Base-by-base conservation (phyloP, 108 stramenopile species). In the Thalassiosira profunda region DNA sequence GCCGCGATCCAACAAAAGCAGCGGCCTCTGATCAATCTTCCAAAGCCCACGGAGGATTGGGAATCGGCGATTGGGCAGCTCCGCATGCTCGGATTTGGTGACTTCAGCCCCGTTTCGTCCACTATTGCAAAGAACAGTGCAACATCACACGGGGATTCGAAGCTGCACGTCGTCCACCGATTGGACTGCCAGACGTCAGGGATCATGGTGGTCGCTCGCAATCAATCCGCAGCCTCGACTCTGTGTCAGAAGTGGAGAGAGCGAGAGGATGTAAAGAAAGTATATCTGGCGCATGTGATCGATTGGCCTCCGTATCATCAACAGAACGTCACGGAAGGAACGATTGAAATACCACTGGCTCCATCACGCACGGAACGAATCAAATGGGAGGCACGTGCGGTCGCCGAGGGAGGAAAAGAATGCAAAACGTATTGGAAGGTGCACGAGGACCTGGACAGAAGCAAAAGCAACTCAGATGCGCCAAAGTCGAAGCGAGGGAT, bases 131-230 rank as follows among this genome's bases (percentile, higher is more conserved):
- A 65, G 18, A 54, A 76, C 40, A 37, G 23, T 37, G 23, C 63
- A 60, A 46, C 38, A 25, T 5, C 6, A 45, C 45, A 4, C 18
- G 20, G 42, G 2, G 47, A 68, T 12, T 52, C 31, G 30, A 63
- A 67, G 31, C 33, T 83, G 14, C 68, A 72, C 46, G 81, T 88
- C 36, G 86, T 91, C 8, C 90, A 91, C 81, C 72, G 90, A 47
- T 60, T 91, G 28, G 90, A 91, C 70, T 87, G 90, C 62, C 85
- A 88, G 62, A 91, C 90, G 21, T 88, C 87, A 0, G 90, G 90
- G 29, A 73, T 88, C 33, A 80, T 91, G 87, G 79, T 88, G 20
- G 83, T 91, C 58, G 90, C 87, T 20, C 70, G 86, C 30, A 85
- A 63, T 25, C 60, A 53, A 28, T 41, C 30, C 0, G 67, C 87